Conservation (phyloP, 2,329 filamentous ascomycete species). For the Coniosporium tulheliwenetii region DNA sequence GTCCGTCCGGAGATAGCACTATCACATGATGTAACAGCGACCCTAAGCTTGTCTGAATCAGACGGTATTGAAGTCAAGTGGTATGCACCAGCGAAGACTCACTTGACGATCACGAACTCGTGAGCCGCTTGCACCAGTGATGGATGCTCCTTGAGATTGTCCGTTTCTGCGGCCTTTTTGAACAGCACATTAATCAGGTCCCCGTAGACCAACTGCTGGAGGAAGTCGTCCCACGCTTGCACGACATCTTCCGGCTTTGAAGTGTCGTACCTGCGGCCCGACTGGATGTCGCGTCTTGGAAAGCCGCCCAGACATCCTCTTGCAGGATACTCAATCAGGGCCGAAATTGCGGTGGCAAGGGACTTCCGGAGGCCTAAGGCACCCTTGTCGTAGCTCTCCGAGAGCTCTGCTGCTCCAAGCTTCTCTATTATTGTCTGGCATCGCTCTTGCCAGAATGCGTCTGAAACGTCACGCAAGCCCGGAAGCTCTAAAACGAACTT, state of each 20-base stretch:
- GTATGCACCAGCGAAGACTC: conserved; percentile 13
- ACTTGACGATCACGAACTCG: conserved; percentile 59
- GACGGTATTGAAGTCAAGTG: conserved; percentile 1
- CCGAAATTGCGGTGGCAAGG: conserved; percentile 54
- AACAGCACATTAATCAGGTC: conserved; percentile 50
- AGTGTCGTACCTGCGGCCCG: conserved; percentile 36
- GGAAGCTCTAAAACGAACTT: conserved; percentile 51
- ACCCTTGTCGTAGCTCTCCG: conserved; percentile 71
- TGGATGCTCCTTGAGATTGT: conserved; percentile 48
- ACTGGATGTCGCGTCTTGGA: conserved; percentile 18
- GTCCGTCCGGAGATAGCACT: conserved; percentile 58
- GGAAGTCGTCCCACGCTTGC: conserved; percentile 49
- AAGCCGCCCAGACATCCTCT: conserved; percentile 51
- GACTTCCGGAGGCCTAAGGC: conserved; percentile 59
- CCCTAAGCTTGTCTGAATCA: conserved; percentile 38
- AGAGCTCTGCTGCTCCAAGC: conserved; percentile 53
- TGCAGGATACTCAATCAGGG: conserved; percentile 52
- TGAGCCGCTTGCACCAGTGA: conserved; percentile 46
- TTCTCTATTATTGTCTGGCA: conserved; percentile 44
- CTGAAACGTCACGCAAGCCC: conserved; percentile 45
- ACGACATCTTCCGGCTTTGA: conserved; percentile 43
- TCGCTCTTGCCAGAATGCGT: conserved; percentile 49
- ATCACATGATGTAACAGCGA: conserved; percentile 61
- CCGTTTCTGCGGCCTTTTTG: conserved; percentile 41
- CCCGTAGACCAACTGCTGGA: conserved; percentile 53